These are phyloP conservation scores for Dryas drummondii DNA, from an alignment of 306 rosid genomes.

Conservation along the genomic window DNA sequence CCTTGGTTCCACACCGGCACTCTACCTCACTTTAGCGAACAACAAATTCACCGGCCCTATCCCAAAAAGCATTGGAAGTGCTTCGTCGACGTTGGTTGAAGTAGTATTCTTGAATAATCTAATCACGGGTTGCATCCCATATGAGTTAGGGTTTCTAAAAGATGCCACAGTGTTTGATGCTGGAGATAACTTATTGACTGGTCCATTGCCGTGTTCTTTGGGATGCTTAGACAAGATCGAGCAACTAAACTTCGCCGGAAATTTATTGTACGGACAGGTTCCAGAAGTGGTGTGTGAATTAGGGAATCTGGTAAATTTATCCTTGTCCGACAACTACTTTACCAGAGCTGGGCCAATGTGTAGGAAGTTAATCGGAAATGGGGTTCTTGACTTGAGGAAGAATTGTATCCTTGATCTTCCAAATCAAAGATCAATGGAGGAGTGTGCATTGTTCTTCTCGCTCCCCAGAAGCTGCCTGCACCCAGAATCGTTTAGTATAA, in stretches of 20 bases:
- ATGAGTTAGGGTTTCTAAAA: slow-evolving; percentile 41
- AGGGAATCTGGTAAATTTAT: slow-evolving; percentile 34
- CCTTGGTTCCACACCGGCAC: slow-evolving; percentile 33
- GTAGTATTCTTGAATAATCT: slow-evolving; percentile 35
- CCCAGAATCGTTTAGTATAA: slow-evolving; percentile 19
- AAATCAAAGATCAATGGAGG: slow-evolving; percentile 35
- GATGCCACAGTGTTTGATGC: slow-evolving; percentile 40
- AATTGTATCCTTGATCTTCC: slow-evolving; percentile 43
- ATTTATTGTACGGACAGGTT: slow-evolving; percentile 37
- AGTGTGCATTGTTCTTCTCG: slow-evolving; percentile 29
- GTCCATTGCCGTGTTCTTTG: slow-evolving; percentile 44
- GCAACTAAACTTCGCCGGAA: slow-evolving; percentile 46
- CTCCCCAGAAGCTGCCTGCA: slow-evolving; percentile 23
- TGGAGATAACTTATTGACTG: slow-evolving; percentile 39
- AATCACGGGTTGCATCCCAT: slow-evolving; percentile 47
- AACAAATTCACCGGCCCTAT: slow-evolving; percentile 47
- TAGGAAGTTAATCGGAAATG: slow-evolving; percentile 29
- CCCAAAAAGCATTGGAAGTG: slow-evolving; percentile 43
- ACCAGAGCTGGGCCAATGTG: slow-evolving; percentile 35
- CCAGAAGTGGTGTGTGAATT: slow-evolving; percentile 43
- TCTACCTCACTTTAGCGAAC: slow-evolving; percentile 48
- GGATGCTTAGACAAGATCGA: slow-evolving; percentile 39
- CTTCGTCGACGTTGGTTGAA: slow-evolving; percentile 33
- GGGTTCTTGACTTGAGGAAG: slow-evolving; percentile 41
- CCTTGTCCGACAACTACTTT: slow-evolving; percentile 44